Conservation (phyloP, 176 grass and related monocot species). For the Dendrocalamus sinicus region DNA sequence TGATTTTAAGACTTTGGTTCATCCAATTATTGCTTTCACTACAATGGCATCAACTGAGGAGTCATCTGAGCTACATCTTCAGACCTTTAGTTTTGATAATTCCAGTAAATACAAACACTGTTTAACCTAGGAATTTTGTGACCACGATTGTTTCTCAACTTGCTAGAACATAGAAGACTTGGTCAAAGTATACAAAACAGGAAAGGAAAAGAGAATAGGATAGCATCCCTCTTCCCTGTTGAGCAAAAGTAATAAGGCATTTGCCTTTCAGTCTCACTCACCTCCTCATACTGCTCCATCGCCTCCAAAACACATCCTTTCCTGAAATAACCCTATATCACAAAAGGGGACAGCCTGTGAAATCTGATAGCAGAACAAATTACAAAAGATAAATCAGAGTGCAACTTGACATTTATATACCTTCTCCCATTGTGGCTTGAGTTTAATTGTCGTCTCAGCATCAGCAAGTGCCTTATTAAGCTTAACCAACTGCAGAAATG, state of each 20-base stretch:
- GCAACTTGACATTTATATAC: slow-evolving; percentile 41
- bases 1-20: background rate
- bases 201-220: background rate
- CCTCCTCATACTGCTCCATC: slow-evolving; percentile 93
- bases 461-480: slow-evolving; percentile 94
- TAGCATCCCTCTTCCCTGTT: background rate
- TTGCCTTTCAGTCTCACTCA: slow-evolving; percentile 65
- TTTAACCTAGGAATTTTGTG: background rate
- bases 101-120: background rate
- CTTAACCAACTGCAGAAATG: slow-evolving; percentile 91
- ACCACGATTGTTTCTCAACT: background rate
- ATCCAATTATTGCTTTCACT: background rate
- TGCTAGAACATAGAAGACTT: background rate
- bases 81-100: slow-evolving; percentile 19
- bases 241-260: background rate
- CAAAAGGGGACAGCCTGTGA: slow-evolving; percentile 48
- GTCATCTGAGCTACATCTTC: slow-evolving; percentile 26
- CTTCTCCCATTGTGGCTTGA: slow-evolving; percentile 96
- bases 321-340: slow-evolving; percentile 91
- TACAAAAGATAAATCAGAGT: slow-evolving; percentile 25
- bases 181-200: background rate
- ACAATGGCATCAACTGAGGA: slow-evolving; percentile 21
- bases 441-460: slow-evolving; percentile 83
- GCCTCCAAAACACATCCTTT: slow-evolving; percentile 93
- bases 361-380: slow-evolving; percentile 39